These are phyloP conservation scores for Cladosporium colombiae DNA, from an alignment of 2,329 filamentous ascomycete genomes.

Conservation along the genomic window DNA sequence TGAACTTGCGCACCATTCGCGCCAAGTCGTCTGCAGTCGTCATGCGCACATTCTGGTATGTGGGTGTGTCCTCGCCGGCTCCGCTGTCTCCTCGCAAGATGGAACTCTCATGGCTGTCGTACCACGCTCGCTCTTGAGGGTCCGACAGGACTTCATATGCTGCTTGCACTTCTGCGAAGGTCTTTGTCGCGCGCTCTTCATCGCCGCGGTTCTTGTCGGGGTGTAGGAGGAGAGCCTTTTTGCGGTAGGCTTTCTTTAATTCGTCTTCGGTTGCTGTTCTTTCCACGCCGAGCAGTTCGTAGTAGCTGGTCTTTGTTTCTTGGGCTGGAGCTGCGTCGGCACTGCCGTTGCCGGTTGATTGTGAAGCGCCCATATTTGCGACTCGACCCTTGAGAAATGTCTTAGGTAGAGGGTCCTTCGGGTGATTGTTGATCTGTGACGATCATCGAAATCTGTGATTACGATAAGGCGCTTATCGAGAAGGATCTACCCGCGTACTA, in stretches of 20 bases:
- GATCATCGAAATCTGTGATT: neutral
- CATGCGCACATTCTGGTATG: slow-evolving; percentile 69
- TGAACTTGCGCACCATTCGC: slow-evolving; percentile 77
- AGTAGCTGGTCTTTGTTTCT: slow-evolving; percentile 72
- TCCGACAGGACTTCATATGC: slow-evolving; percentile 97
- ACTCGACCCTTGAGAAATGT: neutral
- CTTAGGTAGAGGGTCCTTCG: neutral
- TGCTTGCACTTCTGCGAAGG: slow-evolving; percentile 88
- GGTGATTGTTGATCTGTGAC: neutral
- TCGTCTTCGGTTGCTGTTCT: slow-evolving; percentile 77
- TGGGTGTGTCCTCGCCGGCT: slow-evolving; percentile 53
- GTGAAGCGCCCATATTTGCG: slow-evolving; percentile 15
- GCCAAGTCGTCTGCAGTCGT: slow-evolving; percentile 81
- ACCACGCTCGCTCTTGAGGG: slow-evolving; percentile 94
- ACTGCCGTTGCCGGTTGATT: slow-evolving; percentile 2
- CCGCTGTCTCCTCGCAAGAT: slow-evolving; percentile 68
- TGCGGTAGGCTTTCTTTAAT: slow-evolving; percentile 92
- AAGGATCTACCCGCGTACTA: neutral
- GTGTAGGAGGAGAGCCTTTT: slow-evolving; percentile 88
- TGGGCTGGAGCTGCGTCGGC: slow-evolving; percentile 15
- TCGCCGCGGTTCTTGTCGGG: slow-evolving; percentile 92
- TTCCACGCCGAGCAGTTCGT: slow-evolving; percentile 77
- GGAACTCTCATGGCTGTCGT: slow-evolving; percentile 87
- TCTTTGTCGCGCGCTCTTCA: slow-evolving; percentile 76
- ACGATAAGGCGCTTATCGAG: neutral